These are phyloP conservation scores for Aspergillus sclerotialis DNA, from an alignment of 2,329 filamentous ascomycete genomes.

Conservation along the genomic window DNA sequence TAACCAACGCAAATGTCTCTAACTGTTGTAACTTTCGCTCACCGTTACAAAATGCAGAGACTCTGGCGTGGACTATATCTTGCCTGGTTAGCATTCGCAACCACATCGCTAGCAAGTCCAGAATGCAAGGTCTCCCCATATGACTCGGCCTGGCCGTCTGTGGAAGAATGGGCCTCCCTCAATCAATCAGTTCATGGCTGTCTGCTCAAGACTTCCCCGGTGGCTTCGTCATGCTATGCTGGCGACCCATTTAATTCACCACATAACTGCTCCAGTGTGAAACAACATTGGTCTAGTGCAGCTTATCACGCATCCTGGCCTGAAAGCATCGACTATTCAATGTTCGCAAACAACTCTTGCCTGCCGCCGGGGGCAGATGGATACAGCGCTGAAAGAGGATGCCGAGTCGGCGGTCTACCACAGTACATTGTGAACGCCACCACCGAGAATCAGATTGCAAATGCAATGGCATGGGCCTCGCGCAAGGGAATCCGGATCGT, in stretches of 20 bases:
- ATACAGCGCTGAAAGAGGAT: conserved; percentile 18
- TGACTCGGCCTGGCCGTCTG: conserved; percentile 12
- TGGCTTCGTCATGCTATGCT: conserved; percentile 25
- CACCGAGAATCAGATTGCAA: conserved; percentile 18
- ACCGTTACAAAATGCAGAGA: too few relatives aligned
- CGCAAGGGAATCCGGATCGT: conserved; percentile 17
- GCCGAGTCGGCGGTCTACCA: conserved; percentile 22
- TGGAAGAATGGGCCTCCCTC: conserved; percentile 13
- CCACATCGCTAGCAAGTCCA: background rate
- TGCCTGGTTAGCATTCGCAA: background rate
- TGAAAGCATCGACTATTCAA: conserved; percentile 22
- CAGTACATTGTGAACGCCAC: conserved; percentile 29
- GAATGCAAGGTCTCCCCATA: conserved; percentile 12
- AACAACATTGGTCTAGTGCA: conserved; percentile 21
- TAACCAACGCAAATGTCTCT: too few relatives aligned
- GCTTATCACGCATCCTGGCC: conserved; percentile 24
- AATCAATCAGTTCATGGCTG: conserved; percentile 14
- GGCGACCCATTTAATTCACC: conserved; percentile 20
- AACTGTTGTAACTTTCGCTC: too few relatives aligned
- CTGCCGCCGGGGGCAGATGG: conserved; percentile 18
- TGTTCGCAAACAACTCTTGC: conserved; percentile 29
- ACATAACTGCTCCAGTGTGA: conserved; percentile 16
- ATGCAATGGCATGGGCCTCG: conserved; percentile 21
- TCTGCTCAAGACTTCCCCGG: conserved; percentile 17
- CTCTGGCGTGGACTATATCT: too few relatives aligned